Evolutionary conservation across 2,329 filamentous ascomycete genomes (phyloP).

Genomic region (Didymella segeticola): DNA sequence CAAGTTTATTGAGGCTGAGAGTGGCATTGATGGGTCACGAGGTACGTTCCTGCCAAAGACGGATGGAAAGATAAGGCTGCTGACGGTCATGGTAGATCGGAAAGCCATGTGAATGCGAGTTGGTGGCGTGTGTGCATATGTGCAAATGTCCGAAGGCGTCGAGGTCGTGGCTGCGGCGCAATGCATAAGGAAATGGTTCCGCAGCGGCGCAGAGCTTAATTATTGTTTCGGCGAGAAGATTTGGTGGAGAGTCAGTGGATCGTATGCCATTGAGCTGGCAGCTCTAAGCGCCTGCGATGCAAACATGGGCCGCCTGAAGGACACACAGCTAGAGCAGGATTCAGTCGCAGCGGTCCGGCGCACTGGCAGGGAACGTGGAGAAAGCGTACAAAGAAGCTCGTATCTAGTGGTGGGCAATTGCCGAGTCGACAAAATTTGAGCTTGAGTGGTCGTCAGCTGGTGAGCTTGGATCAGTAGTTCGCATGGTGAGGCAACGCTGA

Average conservation of each 20-base stretch:
- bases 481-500: constrained; percentile 14
- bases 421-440: neutral
- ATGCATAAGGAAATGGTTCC: constrained; percentile 3
- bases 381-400: neutral
- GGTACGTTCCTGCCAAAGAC: too few species aligned
- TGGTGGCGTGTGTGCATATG: neutral
- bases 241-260: constrained; percentile 8
- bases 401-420: neutral
- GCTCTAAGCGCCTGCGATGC: constrained; percentile 8
- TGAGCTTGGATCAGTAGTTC: constrained; percentile 19
- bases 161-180: constrained; percentile 2
- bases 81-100: neutral
- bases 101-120: neutral
- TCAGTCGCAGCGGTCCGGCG: constrained; percentile 6
- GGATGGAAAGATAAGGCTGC: neutral
- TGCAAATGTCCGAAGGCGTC: neutral
- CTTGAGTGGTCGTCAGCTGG: constrained; percentile 3
- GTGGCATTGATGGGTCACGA: too few species aligned
- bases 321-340: neutral
- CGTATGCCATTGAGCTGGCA: constrained; percentile 8
- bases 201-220: constrained; percentile 3
- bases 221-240: constrained; percentile 12
- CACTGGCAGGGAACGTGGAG: neutral
- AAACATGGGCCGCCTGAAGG: constrained; percentile 1
- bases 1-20: neutral